These are phyloP conservation scores for Paraphaeosphaeria sporulosa DNA, from an alignment of 2,329 filamentous ascomycete genomes.

Conservation along the genomic window DNA sequence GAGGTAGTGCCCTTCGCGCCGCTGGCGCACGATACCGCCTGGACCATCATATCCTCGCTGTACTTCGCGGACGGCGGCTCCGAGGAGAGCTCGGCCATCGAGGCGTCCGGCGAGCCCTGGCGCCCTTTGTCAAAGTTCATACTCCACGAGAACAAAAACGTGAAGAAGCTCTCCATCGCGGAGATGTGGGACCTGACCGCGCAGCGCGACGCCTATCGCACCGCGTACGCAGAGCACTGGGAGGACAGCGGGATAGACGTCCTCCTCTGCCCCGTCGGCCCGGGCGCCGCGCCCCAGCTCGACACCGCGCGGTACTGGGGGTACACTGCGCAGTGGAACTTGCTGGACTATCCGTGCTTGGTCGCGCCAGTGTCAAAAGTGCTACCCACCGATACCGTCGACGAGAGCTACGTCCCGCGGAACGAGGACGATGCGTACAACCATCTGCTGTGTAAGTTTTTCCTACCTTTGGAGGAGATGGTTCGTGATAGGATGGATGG, in stretches of 20 bases:
- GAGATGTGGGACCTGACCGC: constrained; percentile 52
- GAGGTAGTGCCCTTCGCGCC: constrained; percentile 60
- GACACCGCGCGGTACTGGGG: constrained; percentile 63
- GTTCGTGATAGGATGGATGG: neutral
- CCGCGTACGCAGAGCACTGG: constrained; percentile 53
- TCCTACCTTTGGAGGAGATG: neutral
- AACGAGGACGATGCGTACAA: constrained; percentile 59
- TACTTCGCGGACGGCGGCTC: constrained; percentile 64
- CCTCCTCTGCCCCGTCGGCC: constrained; percentile 65
- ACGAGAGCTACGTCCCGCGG: constrained; percentile 48
- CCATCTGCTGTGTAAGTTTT: constrained; percentile 53
- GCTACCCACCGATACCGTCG: constrained; percentile 50
- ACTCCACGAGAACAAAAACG: constrained; percentile 54
- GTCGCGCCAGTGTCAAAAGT: constrained; percentile 62
- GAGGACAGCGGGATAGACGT: constrained; percentile 56
- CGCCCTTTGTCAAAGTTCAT: constrained; percentile 66
- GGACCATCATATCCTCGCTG: constrained; percentile 46
- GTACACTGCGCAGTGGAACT: constrained; percentile 71
- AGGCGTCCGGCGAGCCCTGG: constrained; percentile 63
- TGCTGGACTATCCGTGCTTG: constrained; percentile 70
- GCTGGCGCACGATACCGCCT: constrained; percentile 56
- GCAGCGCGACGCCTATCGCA: constrained; percentile 51
- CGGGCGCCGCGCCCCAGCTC: constrained; percentile 60
- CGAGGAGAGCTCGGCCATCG: constrained; percentile 58
- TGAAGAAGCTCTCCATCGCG: constrained; percentile 41